A percentile compares a stretch with the other conserved stretches of the same genome.
Evolutionary conservation across 2,329 filamentous ascomycete species (phyloP).

Genomic region (Aspergillus texensis): DNA sequence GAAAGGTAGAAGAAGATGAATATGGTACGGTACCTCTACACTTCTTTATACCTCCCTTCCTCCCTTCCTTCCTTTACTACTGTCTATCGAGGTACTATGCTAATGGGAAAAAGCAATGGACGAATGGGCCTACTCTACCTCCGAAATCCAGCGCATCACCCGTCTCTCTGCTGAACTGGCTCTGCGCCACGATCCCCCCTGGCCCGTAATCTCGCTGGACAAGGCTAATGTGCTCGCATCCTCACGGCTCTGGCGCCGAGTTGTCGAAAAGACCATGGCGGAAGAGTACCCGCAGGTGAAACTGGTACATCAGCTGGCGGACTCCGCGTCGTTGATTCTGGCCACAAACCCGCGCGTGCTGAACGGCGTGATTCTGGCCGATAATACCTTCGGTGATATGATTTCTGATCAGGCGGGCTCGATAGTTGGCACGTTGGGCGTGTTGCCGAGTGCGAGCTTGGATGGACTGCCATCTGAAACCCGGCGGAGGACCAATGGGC

Average conservation of each 20-base stretch:
- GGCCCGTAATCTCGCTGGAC: constrained; percentile 80
- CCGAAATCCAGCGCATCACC: constrained; percentile 81
- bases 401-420: constrained; percentile 89
- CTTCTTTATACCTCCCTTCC: constrained; percentile 52
- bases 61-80: not conserved
- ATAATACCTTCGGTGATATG: constrained; percentile 91
- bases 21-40: constrained; percentile 31
- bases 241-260: constrained; percentile 80
- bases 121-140: constrained; percentile 78
- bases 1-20: constrained; percentile 40
- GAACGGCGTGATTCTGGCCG: constrained; percentile 85
- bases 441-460: constrained; percentile 82
- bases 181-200: constrained; percentile 68
- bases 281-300: constrained; percentile 83
- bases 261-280: constrained; percentile 76
- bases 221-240: constrained; percentile 94
- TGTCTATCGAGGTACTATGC: not conserved
- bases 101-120: constrained; percentile 55
- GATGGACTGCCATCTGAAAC: constrained; percentile 70
- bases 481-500: constrained; percentile 77
- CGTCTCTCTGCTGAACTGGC: constrained; percentile 78
- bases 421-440: constrained; percentile 82
- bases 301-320: constrained; percentile 83
- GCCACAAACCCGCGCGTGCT: constrained; percentile 82
- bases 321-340: constrained; percentile 89